Conservation (phyloP, 306 rosid species). For the Quercus rubra region DNA sequence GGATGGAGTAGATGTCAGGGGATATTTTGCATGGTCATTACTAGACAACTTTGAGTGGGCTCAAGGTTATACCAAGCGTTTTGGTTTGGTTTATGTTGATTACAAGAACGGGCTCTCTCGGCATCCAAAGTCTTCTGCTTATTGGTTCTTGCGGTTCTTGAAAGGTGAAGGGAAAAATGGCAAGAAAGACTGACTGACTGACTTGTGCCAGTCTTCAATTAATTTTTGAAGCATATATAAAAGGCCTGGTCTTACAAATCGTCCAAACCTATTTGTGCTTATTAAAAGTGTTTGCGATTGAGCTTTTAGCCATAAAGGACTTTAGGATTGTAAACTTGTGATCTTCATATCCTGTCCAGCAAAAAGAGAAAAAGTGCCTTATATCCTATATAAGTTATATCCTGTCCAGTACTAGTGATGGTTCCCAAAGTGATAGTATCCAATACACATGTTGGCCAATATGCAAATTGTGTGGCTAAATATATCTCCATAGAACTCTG, state of each 20-base stretch:
- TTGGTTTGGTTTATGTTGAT: constrained; percentile 81
- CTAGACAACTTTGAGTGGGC: constrained; percentile 97
- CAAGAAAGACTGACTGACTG: constrained; percentile 48
- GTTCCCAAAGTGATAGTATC: no score
- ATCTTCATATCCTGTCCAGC: no score
- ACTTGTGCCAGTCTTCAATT: no score
- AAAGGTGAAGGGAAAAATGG: constrained; percentile 49
- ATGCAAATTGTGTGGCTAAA: no score
- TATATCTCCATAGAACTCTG: no score
- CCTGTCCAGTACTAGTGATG: no score
- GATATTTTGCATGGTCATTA: constrained; percentile 93
- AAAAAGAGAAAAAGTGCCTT: no score
- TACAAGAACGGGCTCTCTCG: constrained; percentile 73
- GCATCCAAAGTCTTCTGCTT: constrained; percentile 92
- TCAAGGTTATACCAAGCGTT: constrained; percentile 88
- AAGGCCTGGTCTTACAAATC: background rate
- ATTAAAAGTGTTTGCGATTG: no score
- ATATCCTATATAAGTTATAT: no score
- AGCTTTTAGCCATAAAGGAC: no score
- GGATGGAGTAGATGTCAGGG: constrained; percentile 86
- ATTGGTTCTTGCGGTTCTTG: constrained; percentile 79
- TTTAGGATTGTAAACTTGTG: no score
- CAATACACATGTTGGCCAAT: no score
- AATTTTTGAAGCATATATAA: background rate
- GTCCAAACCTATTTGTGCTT: background rate